Percentiles rank a stretch among this genome's conserved stretches.
These are phyloP conservation scores for Erythrophleum fordii DNA, from an alignment of 306 rosid species.

Conservation along the genomic window DNA sequence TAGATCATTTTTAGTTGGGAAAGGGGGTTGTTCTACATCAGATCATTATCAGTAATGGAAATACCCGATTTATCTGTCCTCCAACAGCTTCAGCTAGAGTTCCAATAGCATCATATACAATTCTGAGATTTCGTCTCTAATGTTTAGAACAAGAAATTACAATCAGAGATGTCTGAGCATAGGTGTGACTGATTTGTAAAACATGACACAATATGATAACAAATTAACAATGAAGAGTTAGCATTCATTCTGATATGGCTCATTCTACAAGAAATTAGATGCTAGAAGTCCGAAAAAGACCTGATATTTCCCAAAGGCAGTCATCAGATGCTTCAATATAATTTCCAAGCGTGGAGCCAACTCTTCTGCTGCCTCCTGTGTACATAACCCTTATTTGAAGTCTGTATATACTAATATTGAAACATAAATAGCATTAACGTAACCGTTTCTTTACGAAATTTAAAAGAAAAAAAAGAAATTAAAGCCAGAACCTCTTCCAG, in stretches of 20 bases:
- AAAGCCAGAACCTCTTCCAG: constrained; percentile 88
- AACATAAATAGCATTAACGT: constrained; percentile 23
- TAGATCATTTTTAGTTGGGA: constrained; percentile 1
- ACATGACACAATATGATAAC: constrained; percentile 1
- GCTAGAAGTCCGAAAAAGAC: constrained; percentile 49
- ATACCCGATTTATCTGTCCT: constrained; percentile 85
- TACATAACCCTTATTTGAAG: constrained; percentile 38
- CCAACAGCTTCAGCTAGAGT: constrained; percentile 99
- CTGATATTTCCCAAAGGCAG: constrained; percentile 98
- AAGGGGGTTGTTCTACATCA: background rate
- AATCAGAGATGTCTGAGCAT: constrained; percentile 37
- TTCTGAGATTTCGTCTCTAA: constrained; percentile 90
- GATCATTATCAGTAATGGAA: constrained; percentile 13
- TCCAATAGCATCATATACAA: constrained; percentile 98
- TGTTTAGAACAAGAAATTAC: constrained; percentile 36
- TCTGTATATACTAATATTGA: background rate
- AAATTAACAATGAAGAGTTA: background rate
- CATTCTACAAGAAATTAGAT: constrained; percentile 28
- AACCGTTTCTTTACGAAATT: too few species aligned
- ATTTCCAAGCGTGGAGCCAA: constrained; percentile 89
- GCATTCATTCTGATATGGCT: constrained; percentile 14
- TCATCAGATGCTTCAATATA: constrained; percentile 85
- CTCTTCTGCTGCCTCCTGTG: constrained; percentile 94
- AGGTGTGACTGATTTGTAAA: background rate
- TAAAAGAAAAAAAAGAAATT: constrained; percentile 37